Percentiles rank a stretch among this genome's conserved stretches.
phyloP scores from a whole-genome alignment of 495 filamentous ascomycete species.

The Hypoxylon cercidicola region DNA sequence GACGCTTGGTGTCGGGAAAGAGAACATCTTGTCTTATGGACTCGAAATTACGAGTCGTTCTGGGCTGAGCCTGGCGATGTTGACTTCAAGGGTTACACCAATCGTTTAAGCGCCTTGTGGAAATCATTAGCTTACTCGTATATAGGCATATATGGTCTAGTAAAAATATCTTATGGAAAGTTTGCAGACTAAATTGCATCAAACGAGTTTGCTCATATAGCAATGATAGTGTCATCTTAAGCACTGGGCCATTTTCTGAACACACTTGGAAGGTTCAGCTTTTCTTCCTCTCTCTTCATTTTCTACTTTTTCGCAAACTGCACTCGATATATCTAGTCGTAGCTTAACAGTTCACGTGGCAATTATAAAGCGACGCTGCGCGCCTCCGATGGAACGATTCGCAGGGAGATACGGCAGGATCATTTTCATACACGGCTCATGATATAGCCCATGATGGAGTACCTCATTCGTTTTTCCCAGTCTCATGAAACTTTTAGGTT shows the following conservation, averaged over 20 bases:
- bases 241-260: slow-evolving; percentile 32
- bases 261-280: slow-evolving; percentile 24
- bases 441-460: slow-evolving; percentile 66
- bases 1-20: slow-evolving; percentile 63
- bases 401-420: slow-evolving; percentile 9
- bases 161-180: no score
- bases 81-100: no score
- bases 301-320: slow-evolving; percentile 7
- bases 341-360: slow-evolving; percentile 1
- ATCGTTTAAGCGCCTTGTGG: no score
- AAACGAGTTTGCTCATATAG: slow-evolving; percentile 3
- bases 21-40: slow-evolving; percentile 61
- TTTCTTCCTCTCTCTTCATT: slow-evolving; percentile 20
- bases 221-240: slow-evolving; percentile 19
- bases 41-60: not conserved
- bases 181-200: no score
- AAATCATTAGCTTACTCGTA: no score
- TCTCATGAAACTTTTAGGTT: slow-evolving; percentile 88
- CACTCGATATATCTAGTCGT: not conserved
- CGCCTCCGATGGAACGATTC: slow-evolving; percentile 33
- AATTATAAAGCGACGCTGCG: not conserved
- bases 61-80: no score
- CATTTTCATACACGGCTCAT: slow-evolving; percentile 9
- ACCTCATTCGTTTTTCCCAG: slow-evolving; percentile 90
- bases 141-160: no score